Evolutionary conservation across 2,329 filamentous ascomycete genomes (phyloP), one percentile per base, ranked within the genome.

Genomic region (Pseudogymnoascus sp.): DNA sequence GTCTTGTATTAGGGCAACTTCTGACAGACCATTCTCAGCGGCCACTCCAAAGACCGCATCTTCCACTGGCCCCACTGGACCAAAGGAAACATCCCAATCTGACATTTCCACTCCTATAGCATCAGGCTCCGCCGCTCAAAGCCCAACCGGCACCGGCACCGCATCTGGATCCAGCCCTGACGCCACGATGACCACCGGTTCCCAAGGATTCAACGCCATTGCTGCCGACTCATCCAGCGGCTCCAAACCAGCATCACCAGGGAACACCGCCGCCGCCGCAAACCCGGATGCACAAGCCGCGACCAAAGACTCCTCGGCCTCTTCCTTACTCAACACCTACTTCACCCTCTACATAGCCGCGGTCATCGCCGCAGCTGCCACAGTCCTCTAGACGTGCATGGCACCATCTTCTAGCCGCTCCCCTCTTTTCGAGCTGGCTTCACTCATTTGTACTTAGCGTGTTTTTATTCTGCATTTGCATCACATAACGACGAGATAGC

Each of bases 361-460:
- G 28, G 3, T 53, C 28, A 18, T 53, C 9, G 47, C 28, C 47
- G 4, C 38, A 9, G 43, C 25, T 5, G 47, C 15, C 15, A 18
- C 28, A 3, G 47, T 53, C 47, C n/a, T 33, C n/a, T 53, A 53
- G 28, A 53, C 47, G 6, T 11, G 5, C 8, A 2, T 5, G 28
- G 11, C 15, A 33, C 6, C 47, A 18, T 18, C 7, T 15, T 39
- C 47, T 18, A 5, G 47, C 47, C 47, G 28, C 47, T 53, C 47
- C 12, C 11, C 11, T 12, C 14, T 53, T 33, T 33, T 9, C 5
- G 25, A 20, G 47, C 11, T 53, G 47, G 47, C 47, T 4, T 33
- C 47, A 53, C 28, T 53, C 47, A 53, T 47, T 53, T 53, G 47
- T 53, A 33, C 28, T 53, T 53, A 33, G 47, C 47, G 47, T 53